Evolutionary conservation across 2,329 filamentous ascomycete genomes (phyloP).

Genomic region (Emmonsiellopsis sp.): DNA sequence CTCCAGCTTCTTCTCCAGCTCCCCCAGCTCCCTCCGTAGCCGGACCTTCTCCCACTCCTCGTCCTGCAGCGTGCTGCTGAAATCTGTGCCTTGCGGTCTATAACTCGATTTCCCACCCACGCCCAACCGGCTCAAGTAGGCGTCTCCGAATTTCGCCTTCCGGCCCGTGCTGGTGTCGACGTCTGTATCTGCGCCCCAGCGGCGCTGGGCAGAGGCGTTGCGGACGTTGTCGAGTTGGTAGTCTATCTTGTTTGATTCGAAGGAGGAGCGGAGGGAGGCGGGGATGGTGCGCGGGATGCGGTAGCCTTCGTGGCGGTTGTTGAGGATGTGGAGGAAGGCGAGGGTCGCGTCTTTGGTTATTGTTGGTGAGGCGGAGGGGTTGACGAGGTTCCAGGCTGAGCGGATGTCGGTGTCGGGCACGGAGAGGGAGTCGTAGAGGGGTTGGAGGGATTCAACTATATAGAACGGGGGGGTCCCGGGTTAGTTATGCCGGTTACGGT

Average conservation of each 20-base stretch:
- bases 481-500: conserved; percentile 1
- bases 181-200: conserved; percentile 62
- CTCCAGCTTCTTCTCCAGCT: conserved; percentile 80
- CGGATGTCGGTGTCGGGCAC: conserved; percentile 71
- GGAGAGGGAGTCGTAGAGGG: conserved; percentile 64
- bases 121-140: conserved; percentile 85
- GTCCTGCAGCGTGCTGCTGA: conserved; percentile 72
- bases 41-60: conserved; percentile 96
- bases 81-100: conserved; percentile 80
- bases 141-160: conserved; percentile 95
- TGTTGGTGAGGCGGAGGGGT: conserved; percentile 70
- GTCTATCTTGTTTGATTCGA: conserved; percentile 93
- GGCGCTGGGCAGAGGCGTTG: conserved; percentile 45
- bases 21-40: conserved; percentile 81
- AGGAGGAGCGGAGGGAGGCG: conserved; percentile 79
- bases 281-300: conserved; percentile 88
- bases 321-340: conserved; percentile 93
- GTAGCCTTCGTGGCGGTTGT: conserved; percentile 89
- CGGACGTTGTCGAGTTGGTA: conserved; percentile 79
- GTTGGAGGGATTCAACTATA: conserved; percentile 64
- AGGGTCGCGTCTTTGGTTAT: conserved; percentile 94
- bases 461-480: conserved; percentile 13
- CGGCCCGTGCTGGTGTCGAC: conserved; percentile 74
- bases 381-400: conserved; percentile 94
- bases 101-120: conserved; percentile 66